Evolutionary conservation across 2,329 filamentous ascomycete genomes (phyloP).

Genomic region (Corinectria fuckeliana): DNA sequence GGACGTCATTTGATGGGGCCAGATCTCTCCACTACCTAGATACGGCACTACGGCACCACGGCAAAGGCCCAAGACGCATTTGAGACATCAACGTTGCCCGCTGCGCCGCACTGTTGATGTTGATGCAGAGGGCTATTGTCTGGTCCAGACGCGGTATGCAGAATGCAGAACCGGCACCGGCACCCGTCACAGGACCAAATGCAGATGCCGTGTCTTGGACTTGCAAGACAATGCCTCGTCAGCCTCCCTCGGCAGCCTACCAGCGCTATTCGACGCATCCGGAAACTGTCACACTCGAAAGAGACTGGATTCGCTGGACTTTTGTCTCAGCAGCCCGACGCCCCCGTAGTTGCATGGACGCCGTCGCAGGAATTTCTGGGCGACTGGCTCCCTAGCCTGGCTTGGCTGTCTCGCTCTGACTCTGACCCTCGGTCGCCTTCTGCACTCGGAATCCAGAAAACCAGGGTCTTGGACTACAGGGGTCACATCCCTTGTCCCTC

Average conservation of each 20-base stretch:
- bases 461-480: slow-evolving; percentile 19
- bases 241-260: background rate
- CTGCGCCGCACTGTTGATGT: background rate
- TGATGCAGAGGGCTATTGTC: background rate
- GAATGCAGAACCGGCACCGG: background rate
- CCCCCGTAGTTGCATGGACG: slow-evolving; percentile 11
- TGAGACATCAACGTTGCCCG: background rate
- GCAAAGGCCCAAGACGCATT: slow-evolving; percentile 1
- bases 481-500: slow-evolving; percentile 22
- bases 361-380: background rate
- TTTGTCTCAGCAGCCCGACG: slow-evolving; percentile 26
- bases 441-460: slow-evolving; percentile 1
- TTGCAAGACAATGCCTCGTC: slow-evolving; percentile 7
- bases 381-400: background rate
- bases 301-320: slow-evolving; percentile 5
- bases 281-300: slow-evolving; percentile 19
- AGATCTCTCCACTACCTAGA: slow-evolving; percentile 2
- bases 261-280: slow-evolving; percentile 19
- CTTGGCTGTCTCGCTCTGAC: slow-evolving; percentile 1
- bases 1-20: slow-evolving; percentile 5
- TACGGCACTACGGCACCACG: slow-evolving; percentile 8
- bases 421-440: background rate
- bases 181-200: background rate
- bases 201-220: background rate
- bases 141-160: too few relatives aligned